Base-by-base conservation (phyloP, 352 stramenopile genomes). In the Globisporangium barbulae region DNA sequence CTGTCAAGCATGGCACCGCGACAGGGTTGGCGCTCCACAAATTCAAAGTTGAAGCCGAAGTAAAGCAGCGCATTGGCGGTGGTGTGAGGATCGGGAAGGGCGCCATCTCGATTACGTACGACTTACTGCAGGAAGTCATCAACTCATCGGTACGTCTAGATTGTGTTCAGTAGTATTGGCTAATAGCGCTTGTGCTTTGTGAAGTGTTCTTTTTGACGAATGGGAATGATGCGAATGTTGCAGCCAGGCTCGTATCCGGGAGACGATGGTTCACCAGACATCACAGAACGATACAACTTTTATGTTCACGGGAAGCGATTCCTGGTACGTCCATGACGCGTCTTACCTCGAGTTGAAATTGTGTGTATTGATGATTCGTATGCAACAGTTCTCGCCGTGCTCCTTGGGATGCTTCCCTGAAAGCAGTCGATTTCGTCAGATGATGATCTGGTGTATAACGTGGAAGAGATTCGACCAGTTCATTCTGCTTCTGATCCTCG, bases 381-480 rank as follows among this genome's bases (percentile, higher is more conserved):
- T 17, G n/a, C 10, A 45, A 17, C 39, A 88, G 80, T 90, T 90
- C 56, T 78, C 78, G 9, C 76, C 81, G 4, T 84, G 71, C 31
- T 86, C 81, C 10, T 61, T 90, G 2, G 76, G 78, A 0, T 41
- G 76, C 22, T 88, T 90, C 45, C 66, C 62, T 0, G 78, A 90
- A 42, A 76, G 63, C 21, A 88, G 65, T 60, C 67, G 70, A 0
- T 88, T 90, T 30, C 73, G 79, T 5, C 78, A 87, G 64, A 63
- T 59, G 22, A 60, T 87, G 17, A 87, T 90, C 31, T 88, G 78
- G 77, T 87, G 74, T 35, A 84, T 90, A 50, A 90, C 78, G 31
- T 90, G 69, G 69, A 89, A 85, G 60, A 69, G 70, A 1, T 96
- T 97, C 68, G 82, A 96, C 60, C 72, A 88, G 58, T 83, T 96